These are phyloP conservation scores for Coemansia sp. DNA, from an alignment of 192 early-diverging fungal species.

Conservation along the genomic window DNA sequence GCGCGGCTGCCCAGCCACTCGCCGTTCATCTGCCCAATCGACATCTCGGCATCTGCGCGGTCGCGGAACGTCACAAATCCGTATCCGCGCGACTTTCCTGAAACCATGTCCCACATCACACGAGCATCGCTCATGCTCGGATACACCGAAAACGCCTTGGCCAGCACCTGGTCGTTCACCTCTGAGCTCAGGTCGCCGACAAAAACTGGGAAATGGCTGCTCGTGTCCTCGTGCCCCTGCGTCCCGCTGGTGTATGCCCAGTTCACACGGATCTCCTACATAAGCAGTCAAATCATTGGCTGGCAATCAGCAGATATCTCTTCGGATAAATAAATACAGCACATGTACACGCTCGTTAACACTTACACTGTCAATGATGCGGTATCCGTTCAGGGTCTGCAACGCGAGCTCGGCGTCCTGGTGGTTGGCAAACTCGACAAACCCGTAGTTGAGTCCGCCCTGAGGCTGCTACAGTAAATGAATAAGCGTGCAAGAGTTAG, in stretches of 20 bases:
- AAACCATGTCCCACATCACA: conserved; percentile 89
- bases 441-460: conserved; percentile 82
- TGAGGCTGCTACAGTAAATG: conserved; percentile 59
- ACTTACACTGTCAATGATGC: conserved; percentile 35
- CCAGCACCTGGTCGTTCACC: conserved; percentile 78
- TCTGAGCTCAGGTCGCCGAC: conserved; percentile 92
- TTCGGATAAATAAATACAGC: not conserved
- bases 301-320: not conserved
- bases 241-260: conserved; percentile 54
- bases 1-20: conserved; percentile 82
- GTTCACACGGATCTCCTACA: conserved; percentile 55
- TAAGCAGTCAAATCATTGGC: not conserved
- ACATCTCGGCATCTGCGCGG: conserved; percentile 81
- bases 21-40: conserved; percentile 85
- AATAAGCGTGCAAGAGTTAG: too few relatives aligned
- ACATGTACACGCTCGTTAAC: not conserved
- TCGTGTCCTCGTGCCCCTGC: conserved; percentile 66
- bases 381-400: conserved; percentile 67
- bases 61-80: conserved; percentile 92
- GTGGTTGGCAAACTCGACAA: conserved; percentile 80
- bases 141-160: conserved; percentile 65
- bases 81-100: conserved; percentile 88
- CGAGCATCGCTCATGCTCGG: conserved; percentile 71
- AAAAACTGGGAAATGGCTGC: conserved; percentile 83
- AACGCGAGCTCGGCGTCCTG: conserved; percentile 71